A percentile compares a stretch with the other conserved stretches of the same genome.
Conservation (phyloP, 2,329 filamentous ascomycete genomes). For the Colletotrichum zoysiae region DNA sequence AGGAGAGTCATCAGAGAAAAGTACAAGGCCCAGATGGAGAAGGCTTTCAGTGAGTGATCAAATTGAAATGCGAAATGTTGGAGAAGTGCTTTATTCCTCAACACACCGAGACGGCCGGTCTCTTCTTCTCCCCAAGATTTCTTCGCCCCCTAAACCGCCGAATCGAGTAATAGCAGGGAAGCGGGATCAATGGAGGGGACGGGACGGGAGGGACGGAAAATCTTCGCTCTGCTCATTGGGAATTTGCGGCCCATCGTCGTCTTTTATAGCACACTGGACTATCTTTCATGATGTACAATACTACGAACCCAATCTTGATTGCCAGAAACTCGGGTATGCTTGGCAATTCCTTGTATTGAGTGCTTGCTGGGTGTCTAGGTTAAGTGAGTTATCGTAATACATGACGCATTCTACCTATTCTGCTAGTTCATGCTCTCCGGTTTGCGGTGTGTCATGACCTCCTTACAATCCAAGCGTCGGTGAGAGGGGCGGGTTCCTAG, state of each 20-base stretch:
- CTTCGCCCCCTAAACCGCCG: not conserved
- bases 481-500: not conserved
- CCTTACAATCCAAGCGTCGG: not conserved
- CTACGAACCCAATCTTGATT: not conserved
- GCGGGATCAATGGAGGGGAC: not conserved
- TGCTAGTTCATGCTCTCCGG: too few relatives aligned
- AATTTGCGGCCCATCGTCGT: not conserved
- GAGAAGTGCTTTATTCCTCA: not conserved
- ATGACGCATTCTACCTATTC: not conserved
- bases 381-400: not conserved
- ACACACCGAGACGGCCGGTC: not conserved
- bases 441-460: not conserved
- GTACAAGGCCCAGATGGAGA: constrained; percentile 66
- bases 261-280: not conserved
- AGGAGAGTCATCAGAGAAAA: constrained; percentile 63
- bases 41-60: constrained; percentile 47
- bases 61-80: not conserved
- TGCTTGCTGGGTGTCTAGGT: not conserved
- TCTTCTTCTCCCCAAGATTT: not conserved
- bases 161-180: not conserved
- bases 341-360: not conserved
- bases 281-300: constrained; percentile 18
- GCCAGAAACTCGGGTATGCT: not conserved
- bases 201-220: not conserved
- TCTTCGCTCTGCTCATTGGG: not conserved